These are phyloP conservation scores for Daldinia childiae DNA, from an alignment of 495 filamentous ascomycete genomes.

Conservation along the genomic window DNA sequence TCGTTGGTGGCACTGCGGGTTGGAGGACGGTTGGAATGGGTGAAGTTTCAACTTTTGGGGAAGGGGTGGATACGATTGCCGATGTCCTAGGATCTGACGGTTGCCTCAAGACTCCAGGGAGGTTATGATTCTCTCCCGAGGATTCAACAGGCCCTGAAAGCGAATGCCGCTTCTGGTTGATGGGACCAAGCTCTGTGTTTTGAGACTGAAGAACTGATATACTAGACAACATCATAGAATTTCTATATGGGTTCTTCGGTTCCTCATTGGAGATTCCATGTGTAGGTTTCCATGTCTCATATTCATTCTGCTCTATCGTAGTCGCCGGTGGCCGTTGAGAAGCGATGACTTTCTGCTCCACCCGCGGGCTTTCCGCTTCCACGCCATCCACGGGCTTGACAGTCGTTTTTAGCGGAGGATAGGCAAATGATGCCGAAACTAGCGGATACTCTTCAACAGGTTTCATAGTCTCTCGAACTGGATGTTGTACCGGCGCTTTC, in stretches of 20 bases:
- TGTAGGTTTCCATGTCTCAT: slow-evolving; percentile 50
- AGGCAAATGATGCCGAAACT: slow-evolving; percentile 44
- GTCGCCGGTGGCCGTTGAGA: slow-evolving; percentile 27
- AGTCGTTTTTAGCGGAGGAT: slow-evolving; percentile 33
- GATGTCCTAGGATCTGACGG: slow-evolving; percentile 27
- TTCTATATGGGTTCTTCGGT: slow-evolving; percentile 17
- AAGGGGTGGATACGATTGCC: not conserved
- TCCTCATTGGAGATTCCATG: slow-evolving; percentile 19
- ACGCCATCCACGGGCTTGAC: slow-evolving; percentile 1
- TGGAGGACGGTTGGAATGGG: slow-evolving; percentile 28
- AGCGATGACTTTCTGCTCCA: slow-evolving; percentile 29
- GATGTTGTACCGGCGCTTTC: slow-evolving; percentile 29
- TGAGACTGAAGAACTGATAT: slow-evolving; percentile 42
- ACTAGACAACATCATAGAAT: slow-evolving; percentile 27
- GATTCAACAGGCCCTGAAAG: slow-evolving; percentile 17
- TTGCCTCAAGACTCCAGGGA: slow-evolving; percentile 25
- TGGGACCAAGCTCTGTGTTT: slow-evolving; percentile 35
- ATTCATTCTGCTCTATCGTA: slow-evolving; percentile 35
- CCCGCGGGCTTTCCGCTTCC: not conserved
- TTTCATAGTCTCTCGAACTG: slow-evolving; percentile 10
- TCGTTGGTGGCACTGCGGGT: slow-evolving; percentile 21
- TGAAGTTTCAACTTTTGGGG: slow-evolving; percentile 4
- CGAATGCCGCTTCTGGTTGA: slow-evolving; percentile 36
- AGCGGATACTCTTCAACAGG: slow-evolving; percentile 42
- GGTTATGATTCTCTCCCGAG: not conserved